A percentile compares a stretch with the other conserved stretches of the same genome.
Evolutionary conservation across 2,329 filamentous ascomycete species (phyloP).

Genomic region (Mycosphaerelloides madeirae): DNA sequence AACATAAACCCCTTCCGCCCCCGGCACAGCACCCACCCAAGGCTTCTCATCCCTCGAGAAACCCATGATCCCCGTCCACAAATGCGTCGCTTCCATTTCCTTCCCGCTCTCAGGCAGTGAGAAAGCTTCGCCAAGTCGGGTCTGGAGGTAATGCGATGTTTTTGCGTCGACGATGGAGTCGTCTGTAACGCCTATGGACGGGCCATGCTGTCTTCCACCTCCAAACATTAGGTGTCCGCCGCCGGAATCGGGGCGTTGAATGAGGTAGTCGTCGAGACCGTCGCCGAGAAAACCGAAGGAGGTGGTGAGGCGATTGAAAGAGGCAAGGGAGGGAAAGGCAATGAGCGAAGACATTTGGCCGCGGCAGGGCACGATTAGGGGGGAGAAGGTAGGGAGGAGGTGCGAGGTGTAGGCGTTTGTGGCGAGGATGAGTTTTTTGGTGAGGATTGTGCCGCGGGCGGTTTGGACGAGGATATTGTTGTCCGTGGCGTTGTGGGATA

Average conservation of each 20-base stretch:
- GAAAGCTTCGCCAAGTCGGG: constrained; percentile 35
- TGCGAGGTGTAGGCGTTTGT: constrained; percentile 81
- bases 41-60: constrained; percentile 63
- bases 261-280: constrained; percentile 64
- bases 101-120: constrained; percentile 31
- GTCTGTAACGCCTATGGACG: constrained; percentile 55
- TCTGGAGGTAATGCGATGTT: constrained; percentile 54
- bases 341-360: constrained; percentile 66
- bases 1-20: constrained; percentile 31
- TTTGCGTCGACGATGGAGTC: constrained; percentile 55
- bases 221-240: constrained; percentile 63
- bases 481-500: constrained; percentile 22
- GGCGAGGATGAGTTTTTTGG: constrained; percentile 65
- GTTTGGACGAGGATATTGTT: constrained; percentile 45
- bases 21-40: constrained; percentile 66
- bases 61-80: constrained; percentile 79
- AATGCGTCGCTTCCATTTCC: constrained; percentile 45
- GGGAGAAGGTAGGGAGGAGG: constrained; percentile 63
- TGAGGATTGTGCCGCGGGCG: constrained; percentile 61
- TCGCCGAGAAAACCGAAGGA: constrained; percentile 62
- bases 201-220: constrained; percentile 59
- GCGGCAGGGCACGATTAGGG: constrained; percentile 70
- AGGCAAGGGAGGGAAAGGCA: constrained; percentile 45
- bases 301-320: constrained; percentile 44
- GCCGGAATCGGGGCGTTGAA: constrained; percentile 56